phyloP scores from a whole-genome alignment of 2,329 filamentous ascomycete species.

The Cladosporium velox region DNA sequence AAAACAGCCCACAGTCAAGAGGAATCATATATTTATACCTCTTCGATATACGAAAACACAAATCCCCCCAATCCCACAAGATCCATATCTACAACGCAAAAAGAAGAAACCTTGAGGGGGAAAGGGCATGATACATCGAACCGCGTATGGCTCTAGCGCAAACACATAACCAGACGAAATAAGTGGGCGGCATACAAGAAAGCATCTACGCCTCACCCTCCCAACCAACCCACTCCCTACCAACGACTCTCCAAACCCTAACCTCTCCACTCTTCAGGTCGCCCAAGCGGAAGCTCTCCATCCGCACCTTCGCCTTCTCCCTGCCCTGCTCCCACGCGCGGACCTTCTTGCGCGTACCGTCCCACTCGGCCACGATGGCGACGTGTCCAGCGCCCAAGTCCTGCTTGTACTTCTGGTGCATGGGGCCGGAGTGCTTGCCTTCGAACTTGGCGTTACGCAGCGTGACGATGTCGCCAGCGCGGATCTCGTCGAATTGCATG shows the following conservation, averaged over 20 bases:
- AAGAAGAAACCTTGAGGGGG: neutral
- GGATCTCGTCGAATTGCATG: constrained; percentile 87
- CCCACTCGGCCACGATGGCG: constrained; percentile 91
- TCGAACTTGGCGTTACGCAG: constrained; percentile 93
- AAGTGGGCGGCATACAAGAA: too few species aligned
- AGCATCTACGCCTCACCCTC: constrained; percentile 41
- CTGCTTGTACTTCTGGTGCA: constrained; percentile 89
- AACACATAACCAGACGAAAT: neutral
- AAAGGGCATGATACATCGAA: neutral
- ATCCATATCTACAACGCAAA: constrained; percentile 2
- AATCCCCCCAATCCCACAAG: neutral
- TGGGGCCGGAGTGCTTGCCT: constrained; percentile 81
- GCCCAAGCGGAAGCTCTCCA: constrained; percentile 84
- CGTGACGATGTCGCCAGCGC: constrained; percentile 86
- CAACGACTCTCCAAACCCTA: constrained; percentile 96
- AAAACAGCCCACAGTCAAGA: neutral
- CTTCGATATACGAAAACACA: neutral
- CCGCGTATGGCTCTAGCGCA: neutral
- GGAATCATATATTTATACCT: neutral
- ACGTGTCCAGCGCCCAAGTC: constrained; percentile 79
- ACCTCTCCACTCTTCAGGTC: constrained; percentile 92
- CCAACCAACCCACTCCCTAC: constrained; percentile 90
- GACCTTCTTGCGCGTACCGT: constrained; percentile 97
- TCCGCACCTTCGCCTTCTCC: constrained; percentile 73
- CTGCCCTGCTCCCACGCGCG: constrained; percentile 92